Base-by-base conservation (phyloP, 2,329 filamentous ascomycete species). In the Onygenales sp. region DNA sequence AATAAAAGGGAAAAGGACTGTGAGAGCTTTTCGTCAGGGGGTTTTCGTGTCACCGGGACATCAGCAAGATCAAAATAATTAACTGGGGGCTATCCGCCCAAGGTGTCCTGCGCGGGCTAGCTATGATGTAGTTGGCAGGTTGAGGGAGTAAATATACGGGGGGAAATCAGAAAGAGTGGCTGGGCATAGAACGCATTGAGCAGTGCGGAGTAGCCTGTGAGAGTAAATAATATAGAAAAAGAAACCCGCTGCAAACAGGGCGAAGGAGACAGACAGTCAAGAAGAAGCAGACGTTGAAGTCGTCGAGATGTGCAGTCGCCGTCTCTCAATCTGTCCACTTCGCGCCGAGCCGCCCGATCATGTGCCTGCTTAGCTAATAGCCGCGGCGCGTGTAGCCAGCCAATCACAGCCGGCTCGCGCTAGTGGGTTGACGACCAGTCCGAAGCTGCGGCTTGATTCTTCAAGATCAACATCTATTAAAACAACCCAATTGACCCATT, bases 41-140 rank as follows among this genome's bases (percentile, higher is more conserved):
- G 43, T n/a, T n/a, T 14, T 51, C 50, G 54, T 62, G 59, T 63
- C 62, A 58, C 60, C 62, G 58, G 59, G 61, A 58, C 61, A 83
- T 80, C 66, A 76, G 74, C 59, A 66, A 70, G 52, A 72, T 79
- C 67, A 85, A 82, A 74, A 73, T 51, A 43, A 48, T 37, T 34
- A 10, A 11, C 10, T 33, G 42, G 42, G 8, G 36, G 34, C 50
- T 27, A 27, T 27, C 21, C 21, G 21, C 21, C 21, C 21, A 27
- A 27, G 21, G 21, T 3, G 3, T 5, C 3, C 21, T 27, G 21
- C 3, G 21, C 21, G 21, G 21, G 21, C 21, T 27, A 5, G 21
- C 21, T 27, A 27, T 27, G 21, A 27, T 27, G 21, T 27, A 27
- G 21, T 27, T 27, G 21, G 21, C 21, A 27, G 21, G 21, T 27